Evolutionary conservation across 352 stramenopile genomes (phyloP).

Genomic region (Pythium phragmitis): DNA sequence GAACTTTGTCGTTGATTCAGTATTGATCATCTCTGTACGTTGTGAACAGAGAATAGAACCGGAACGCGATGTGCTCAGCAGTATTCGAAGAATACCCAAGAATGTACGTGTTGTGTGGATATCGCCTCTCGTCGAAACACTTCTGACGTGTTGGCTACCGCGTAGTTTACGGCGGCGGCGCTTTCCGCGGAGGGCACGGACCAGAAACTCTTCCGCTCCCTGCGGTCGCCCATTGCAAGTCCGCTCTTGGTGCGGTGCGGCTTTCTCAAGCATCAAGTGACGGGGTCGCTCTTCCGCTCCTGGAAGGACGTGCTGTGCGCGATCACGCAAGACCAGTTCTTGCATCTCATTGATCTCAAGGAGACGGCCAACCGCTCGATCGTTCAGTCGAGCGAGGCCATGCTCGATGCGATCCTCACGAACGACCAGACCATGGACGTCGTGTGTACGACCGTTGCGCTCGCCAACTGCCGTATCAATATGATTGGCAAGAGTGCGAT

Average conservation of each 20-base stretch:
- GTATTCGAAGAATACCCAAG: constrained; percentile 78
- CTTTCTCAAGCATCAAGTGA: constrained; percentile 79
- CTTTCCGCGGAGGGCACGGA: constrained; percentile 61
- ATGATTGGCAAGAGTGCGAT: constrained; percentile 67
- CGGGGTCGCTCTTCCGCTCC: constrained; percentile 65
- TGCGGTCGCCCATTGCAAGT: constrained; percentile 70
- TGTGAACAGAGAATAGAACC: constrained; percentile 65
- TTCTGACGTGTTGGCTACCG: neutral
- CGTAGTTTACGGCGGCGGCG: constrained; percentile 67
- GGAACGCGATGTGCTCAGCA: constrained; percentile 74
- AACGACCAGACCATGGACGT: constrained; percentile 51
- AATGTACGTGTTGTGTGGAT: constrained; percentile 45
- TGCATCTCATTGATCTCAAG: constrained; percentile 78
- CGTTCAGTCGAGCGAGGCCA: constrained; percentile 50
- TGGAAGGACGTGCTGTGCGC: constrained; percentile 78
- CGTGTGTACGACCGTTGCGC: constrained; percentile 47
- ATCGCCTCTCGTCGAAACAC: neutral
- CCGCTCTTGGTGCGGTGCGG: constrained; percentile 69
- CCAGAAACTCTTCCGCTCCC: constrained; percentile 52
- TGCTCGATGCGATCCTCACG: constrained; percentile 57
- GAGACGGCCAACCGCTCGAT: constrained; percentile 56
- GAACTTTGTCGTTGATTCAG: neutral
- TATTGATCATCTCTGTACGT: neutral
- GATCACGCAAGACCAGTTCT: constrained; percentile 70
- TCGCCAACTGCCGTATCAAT: constrained; percentile 72